Evolutionary conservation across 2,329 filamentous ascomycete genomes (phyloP), one percentile per base, ranked within the genome.

Genomic region (Colletotrichum tropicale): DNA sequence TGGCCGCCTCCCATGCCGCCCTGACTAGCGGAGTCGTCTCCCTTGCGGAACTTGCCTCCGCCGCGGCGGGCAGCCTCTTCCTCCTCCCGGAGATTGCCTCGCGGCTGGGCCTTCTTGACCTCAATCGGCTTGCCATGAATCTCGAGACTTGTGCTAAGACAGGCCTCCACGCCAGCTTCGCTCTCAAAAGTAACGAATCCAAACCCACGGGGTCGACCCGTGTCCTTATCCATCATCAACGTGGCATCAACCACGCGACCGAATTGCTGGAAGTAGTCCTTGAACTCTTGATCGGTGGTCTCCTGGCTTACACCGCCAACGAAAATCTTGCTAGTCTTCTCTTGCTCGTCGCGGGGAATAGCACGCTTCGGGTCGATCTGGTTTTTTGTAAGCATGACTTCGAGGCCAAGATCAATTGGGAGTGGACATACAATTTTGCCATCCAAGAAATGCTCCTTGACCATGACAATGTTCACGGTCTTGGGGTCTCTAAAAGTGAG

Each of bases 141-240:
- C 83, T 97, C 95, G 15, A 99, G 90, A 18, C 95, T 94, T 26
- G 93, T 91, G 71, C 94, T 93, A 58, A 99, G 92, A 76, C 96
- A 98, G 38, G 95, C 94, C 78, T 99, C 97, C 60, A 99, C 97
- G 21, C 97, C 97, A 18, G 95, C 93, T 81, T 99, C 97, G 79
- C 94, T 98, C 85, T 99, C 97, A 80, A 99, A 99, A 0, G 97
- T 99, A 69, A 99, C 97, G 84, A 99, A 99, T 16, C 97, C 97
- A 81, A 99, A 99, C 3, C 97, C 97, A 82, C 97, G 91, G 4
- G 97, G 97, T 55, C 97, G 92, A n/a, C 97, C 97, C 1, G 97
- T 99, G 84, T 99, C 97, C 86, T 99, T 99, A 84, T 99, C 97
- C 93, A 99, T 99, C 97, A 99, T 99, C 4, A 99, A 92, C 0